Evolutionary conservation across 169 alveolate species (phyloP).

Genomic region (Plasmodium yoelii): DNA sequence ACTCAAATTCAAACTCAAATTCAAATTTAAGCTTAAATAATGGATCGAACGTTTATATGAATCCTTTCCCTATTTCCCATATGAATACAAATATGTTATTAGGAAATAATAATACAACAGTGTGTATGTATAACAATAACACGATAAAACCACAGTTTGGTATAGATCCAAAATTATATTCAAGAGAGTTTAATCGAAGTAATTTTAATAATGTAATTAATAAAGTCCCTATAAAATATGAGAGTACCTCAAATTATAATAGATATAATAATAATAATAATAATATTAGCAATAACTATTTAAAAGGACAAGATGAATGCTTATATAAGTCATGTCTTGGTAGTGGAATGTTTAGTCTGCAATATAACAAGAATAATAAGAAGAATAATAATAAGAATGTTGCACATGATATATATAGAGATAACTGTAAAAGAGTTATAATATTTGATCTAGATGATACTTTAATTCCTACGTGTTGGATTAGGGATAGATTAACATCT

Average conservation of each 20-base stretch:
- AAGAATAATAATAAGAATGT: not conserved
- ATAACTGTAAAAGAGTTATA: constrained; percentile 55
- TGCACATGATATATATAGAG: constrained; percentile 27
- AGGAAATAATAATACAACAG: not conserved
- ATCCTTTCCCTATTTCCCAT: constrained; percentile 2
- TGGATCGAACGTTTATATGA: constrained; percentile 1
- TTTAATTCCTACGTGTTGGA: constrained; percentile 89
- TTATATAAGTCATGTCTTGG: too few species aligned
- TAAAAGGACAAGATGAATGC: too few species aligned
- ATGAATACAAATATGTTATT: constrained; percentile 4
- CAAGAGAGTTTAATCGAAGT: not conserved
- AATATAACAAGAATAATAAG: not conserved
- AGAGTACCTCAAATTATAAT: too few species aligned
- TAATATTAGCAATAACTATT: too few species aligned
- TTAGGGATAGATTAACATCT: constrained; percentile 69
- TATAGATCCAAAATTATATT: constrained; percentile 3
- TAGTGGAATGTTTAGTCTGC: too few species aligned
- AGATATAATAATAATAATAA: too few species aligned
- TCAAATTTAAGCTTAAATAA: not conserved
- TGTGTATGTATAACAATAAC: constrained; percentile 31
- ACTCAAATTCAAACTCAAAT: constrained; percentile 9
- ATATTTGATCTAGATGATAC: constrained; percentile 89
- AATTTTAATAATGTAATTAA: constrained; percentile 12
- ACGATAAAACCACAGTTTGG: constrained; percentile 16
- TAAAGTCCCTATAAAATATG: too few species aligned